phyloP scores from a whole-genome alignment of 2,329 filamentous ascomycete species.

The Fusarium newnesense region DNA sequence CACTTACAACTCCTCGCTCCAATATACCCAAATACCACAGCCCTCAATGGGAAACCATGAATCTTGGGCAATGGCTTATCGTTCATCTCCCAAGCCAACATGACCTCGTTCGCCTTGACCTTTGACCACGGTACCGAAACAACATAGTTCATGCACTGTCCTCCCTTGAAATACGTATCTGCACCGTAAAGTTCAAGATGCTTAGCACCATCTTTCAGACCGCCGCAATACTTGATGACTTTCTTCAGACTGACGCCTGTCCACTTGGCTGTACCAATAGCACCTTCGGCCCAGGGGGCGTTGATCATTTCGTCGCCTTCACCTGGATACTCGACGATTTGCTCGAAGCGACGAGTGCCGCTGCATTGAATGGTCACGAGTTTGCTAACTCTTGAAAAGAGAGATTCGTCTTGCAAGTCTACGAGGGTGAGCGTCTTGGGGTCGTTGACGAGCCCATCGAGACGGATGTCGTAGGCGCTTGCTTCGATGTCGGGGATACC shows the following conservation, averaged over 20 bases:
- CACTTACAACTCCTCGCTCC: conserved; percentile 72
- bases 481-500: conserved; percentile 74
- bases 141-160: conserved; percentile 73
- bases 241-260: conserved; percentile 74
- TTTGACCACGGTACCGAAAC: conserved; percentile 75
- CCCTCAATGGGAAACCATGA: conserved; percentile 72
- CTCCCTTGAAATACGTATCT: conserved; percentile 78
- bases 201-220: conserved; percentile 61
- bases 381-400: conserved; percentile 69
- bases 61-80: conserved; percentile 70
- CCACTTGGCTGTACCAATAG: conserved; percentile 73
- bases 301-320: conserved; percentile 71
- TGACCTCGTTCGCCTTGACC: conserved; percentile 72
- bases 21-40: conserved; percentile 73
- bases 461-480: conserved; percentile 60
- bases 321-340: conserved; percentile 72
- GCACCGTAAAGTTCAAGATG: conserved; percentile 76
- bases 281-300: conserved; percentile 71
- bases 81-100: conserved; percentile 79
- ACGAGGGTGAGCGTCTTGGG: conserved; percentile 66
- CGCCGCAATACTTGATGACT: conserved; percentile 76
- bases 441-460: conserved; percentile 70
- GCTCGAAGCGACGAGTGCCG: conserved; percentile 75
- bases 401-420: conserved; percentile 68
- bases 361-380: conserved; percentile 73